Evolutionary conservation across 441 rosid species (phyloP).

Genomic region (Arabidopsis lyrata): DNA sequence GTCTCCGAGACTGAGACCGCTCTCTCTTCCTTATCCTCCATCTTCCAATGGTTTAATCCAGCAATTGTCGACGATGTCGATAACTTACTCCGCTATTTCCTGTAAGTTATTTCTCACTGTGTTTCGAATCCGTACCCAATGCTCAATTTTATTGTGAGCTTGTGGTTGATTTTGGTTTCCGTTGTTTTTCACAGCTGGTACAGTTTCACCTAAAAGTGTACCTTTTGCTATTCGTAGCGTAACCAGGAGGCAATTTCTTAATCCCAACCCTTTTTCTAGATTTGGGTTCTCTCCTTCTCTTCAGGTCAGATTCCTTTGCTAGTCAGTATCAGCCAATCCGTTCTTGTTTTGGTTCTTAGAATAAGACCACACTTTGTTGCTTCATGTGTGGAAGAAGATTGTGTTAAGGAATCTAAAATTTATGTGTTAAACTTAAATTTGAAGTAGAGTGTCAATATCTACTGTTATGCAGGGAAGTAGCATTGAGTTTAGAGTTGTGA

Average conservation of each 20-base stretch:
- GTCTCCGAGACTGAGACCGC: conserved; percentile 5
- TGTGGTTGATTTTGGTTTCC: conserved; percentile 16
- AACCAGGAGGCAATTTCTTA: conserved; percentile 40
- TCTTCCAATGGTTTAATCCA: conserved; percentile 29
- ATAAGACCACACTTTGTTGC: neutral
- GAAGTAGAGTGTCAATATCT: neutral
- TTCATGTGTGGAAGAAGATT: neutral
- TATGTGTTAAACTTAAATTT: neutral
- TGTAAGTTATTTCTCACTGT: conserved; percentile 25
- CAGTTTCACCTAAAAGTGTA: conserved; percentile 20
- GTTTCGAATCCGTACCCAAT: neutral
- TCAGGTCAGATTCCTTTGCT: conserved; percentile 49
- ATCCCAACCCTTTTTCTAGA: conserved; percentile 40
- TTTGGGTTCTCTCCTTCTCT: conserved; percentile 56
- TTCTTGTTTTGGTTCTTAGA: neutral
- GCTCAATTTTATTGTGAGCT: neutral
- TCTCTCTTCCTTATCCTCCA: conserved; percentile 31
- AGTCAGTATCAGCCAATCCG: too few relatives aligned
- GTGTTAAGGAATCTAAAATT: neutral
- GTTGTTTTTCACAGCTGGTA: neutral
- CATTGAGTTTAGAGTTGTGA: conserved; percentile 39
- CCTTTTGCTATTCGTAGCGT: conserved; percentile 34
- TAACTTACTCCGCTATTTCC: conserved; percentile 28
- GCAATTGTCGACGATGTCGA: conserved; percentile 38
- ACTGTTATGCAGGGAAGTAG: conserved; percentile 50